Evolutionary conservation across 345 rosid species (phyloP).

Genomic region (Eucalyptus leucophloia): DNA sequence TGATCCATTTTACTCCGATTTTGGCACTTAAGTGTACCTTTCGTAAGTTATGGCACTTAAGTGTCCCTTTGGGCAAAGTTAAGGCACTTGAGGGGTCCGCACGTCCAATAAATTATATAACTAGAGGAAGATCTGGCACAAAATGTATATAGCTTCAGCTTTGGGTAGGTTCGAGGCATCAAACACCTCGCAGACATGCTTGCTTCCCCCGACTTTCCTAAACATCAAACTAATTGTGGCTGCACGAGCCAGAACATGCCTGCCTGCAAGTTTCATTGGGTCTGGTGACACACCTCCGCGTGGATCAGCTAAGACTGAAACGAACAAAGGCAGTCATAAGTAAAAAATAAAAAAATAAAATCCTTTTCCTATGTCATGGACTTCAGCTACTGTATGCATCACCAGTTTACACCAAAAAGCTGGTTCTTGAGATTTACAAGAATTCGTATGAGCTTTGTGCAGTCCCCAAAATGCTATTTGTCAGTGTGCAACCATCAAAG

Average conservation of each 20-base stretch:
- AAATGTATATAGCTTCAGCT: slow-evolving; percentile 27
- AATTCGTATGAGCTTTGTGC: background rate
- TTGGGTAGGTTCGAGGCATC: background rate
- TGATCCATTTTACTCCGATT: too few relatives aligned
- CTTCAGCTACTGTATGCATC: background rate
- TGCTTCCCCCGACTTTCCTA: background rate
- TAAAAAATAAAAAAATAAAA: too few relatives aligned
- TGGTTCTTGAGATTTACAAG: background rate
- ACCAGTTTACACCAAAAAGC: background rate
- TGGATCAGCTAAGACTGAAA: background rate
- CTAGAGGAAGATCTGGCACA: background rate
- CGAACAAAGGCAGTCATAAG: background rate
- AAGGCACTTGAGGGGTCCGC: too few relatives aligned
- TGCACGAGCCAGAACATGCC: background rate
- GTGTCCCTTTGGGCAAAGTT: too few relatives aligned
- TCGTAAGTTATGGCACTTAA: too few relatives aligned
- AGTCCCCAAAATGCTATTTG: background rate
- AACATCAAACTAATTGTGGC: background rate
- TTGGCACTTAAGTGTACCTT: too few relatives aligned
- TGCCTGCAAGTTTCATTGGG: background rate
- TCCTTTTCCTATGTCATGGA: background rate
- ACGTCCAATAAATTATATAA: too few relatives aligned
- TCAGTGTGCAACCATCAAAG: background rate
- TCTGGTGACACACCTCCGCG: background rate
- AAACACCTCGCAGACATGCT: background rate